Base-by-base conservation (phyloP, 805 yeast genomes). In the Barnettozyma siamensis region DNA sequence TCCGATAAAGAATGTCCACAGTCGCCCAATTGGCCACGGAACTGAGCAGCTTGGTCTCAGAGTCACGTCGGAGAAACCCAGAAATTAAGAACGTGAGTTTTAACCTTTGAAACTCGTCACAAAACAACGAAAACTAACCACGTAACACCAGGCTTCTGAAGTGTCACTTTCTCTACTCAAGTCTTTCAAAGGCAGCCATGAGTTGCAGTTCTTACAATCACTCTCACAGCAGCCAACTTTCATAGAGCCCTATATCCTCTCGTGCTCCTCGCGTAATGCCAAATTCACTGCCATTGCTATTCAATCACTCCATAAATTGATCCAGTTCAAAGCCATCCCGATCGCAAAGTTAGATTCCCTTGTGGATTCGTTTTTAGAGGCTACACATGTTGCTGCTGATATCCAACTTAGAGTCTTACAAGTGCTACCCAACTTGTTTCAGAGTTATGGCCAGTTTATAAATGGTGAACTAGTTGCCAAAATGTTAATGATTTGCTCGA, bases 321-420 rank as follows among this genome's bases (percentile, higher is more conserved):
- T 85, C 7, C 60, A 72, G 16, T 53, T 67, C n/a, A 60, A 64
- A 8, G 71, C 80, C 2, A 63, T 91, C 10, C 80, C 89, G 0
- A 63, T 67, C 1, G 63, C 66, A 3, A 69, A 76, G 34, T 53
- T 81, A 16, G 69, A 69, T 16, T 72, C 72, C 6, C 69, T 91
- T 7, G 63, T 91, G 17, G 82, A 77, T 31, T 80, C 88, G 0
- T 68, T 88, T 27, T 68, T 72, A 26, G 89, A 85, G 43, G 86
- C 94, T 0, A 76, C 91, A 0, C 80, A 79, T 51, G 65, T 84
- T 12, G 84, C 93, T 0, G 70, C 77, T 20, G 97, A 89, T 32
- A 82, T 87, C 35, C 97, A 91, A 60, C 70, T 93, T 47, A 86
- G 88, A 55, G 80, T 88, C 11, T 64, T 91, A 30, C 99, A 91